A percentile compares a stretch with the other conserved stretches of the same genome.
These are phyloP conservation scores for Neovahlkampfia damariscottae DNA, from an alignment of 78 protist genomes.

Conservation along the genomic window DNA sequence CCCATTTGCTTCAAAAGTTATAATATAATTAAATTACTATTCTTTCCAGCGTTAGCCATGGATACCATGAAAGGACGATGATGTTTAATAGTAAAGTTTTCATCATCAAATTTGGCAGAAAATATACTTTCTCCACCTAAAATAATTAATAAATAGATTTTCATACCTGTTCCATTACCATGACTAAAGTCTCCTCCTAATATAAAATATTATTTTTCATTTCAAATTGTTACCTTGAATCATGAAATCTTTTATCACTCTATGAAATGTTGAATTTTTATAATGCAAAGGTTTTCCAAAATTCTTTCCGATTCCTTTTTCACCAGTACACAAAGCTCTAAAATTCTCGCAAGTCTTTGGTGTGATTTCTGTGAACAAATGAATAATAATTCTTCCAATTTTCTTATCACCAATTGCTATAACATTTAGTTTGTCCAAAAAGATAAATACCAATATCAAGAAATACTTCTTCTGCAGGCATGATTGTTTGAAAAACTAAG, in stretches of 20 bases:
- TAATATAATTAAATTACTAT: neutral
- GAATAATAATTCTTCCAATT: conserved; percentile 38
- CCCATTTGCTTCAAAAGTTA: no score
- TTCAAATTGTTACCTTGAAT: conserved; percentile 95
- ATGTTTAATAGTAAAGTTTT: neutral
- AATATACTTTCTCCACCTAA: no score
- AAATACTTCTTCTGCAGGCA: no score
- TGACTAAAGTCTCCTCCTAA: no score
- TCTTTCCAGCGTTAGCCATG: conserved; percentile 1
- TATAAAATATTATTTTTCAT: no score
- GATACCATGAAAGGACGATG: neutral
- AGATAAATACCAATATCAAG: no score
- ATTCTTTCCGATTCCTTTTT: conserved; percentile 33
- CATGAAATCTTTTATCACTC: conserved; percentile 64
- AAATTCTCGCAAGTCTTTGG: conserved; percentile 55
- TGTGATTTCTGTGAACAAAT: conserved; percentile 28
- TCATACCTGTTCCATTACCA: no score
- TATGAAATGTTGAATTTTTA: conserved; percentile 47
- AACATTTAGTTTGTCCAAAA: neutral
- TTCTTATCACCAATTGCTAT: neutral
- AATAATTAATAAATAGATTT: no score
- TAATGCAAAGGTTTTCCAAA: conserved; percentile 47
- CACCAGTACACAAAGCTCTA: conserved; percentile 32
- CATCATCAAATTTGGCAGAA: no score
- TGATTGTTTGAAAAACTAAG: no score